A percentile compares a stretch with the other conserved stretches of the same genome.
Evolutionary conservation across 139 green algal genomes (phyloP).

Genomic region (Volvox reticuliferus): DNA sequence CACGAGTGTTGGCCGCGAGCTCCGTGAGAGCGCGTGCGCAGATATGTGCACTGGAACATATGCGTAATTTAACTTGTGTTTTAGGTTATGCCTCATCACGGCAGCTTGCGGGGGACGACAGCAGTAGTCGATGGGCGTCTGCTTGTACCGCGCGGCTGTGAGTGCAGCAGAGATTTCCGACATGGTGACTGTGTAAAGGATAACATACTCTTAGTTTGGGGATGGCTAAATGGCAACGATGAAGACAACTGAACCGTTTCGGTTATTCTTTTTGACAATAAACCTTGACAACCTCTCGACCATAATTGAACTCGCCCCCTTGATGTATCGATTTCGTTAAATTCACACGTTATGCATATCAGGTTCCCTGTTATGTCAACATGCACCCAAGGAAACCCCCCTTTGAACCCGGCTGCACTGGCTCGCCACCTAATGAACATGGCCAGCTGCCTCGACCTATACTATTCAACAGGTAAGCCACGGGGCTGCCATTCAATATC

Average conservation of each 20-base stretch:
- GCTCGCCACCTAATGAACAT: constrained; percentile 17
- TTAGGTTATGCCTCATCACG: not conserved
- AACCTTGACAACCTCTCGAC: too few species aligned
- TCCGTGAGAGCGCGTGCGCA: not conserved
- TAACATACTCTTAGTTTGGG: too few species aligned
- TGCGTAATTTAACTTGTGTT: not conserved
- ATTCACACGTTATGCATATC: too few species aligned
- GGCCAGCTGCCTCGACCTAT: constrained; percentile 9
- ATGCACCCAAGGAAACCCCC: not conserved
- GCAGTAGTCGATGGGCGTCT: not conserved
- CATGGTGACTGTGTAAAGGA: too few species aligned
- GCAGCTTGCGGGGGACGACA: not conserved
- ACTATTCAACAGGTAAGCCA: not conserved
- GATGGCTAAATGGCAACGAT: too few species aligned
- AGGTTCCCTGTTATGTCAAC: too few species aligned
- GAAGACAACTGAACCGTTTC: too few species aligned
- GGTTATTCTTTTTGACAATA: too few species aligned
- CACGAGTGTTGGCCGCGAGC: not conserved
- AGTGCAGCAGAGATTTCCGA: too few species aligned
- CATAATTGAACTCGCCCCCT: too few species aligned
- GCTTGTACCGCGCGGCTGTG: too few species aligned
- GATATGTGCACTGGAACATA: not conserved
- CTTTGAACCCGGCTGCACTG: not conserved
- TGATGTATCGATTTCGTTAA: too few species aligned
- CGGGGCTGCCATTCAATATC: not conserved